Base-by-base conservation (phyloP, 192 early-diverging fungal species). In the Dimargaris xerosporica region DNA sequence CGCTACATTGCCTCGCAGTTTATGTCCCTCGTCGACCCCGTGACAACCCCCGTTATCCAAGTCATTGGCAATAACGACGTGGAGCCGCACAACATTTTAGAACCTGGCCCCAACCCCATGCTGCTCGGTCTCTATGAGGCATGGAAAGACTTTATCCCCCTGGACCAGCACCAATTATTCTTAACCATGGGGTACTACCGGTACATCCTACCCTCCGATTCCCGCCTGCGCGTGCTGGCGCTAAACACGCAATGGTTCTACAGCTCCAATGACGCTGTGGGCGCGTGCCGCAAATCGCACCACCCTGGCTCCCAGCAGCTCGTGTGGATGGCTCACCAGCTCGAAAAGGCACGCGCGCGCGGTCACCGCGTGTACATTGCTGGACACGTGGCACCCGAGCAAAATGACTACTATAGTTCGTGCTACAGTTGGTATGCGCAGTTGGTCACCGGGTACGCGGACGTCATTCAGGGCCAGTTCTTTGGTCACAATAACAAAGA, bases 401-500 rank as follows among this genome's bases (percentile, higher is more conserved):
- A 53, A 28, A 70, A 74, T 62, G 75, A 77, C 58, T 82, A 80
- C 63, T 67, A 71, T 0, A 66, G 67, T 17, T 62, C 78, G 0
- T 82, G 80, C 63, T 75, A 76, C 62, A 60, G 64, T 2, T 66
- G 68, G 5, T 82, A 82, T 47, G 65, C 75, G 16, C 68, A 69
- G 50, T 68, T 78, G 0, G 75, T 76, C n/a, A 67, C 72, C 0
- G 67, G 74, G 53, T 74, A 47, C 62, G 63, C 70, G 39, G 79
- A 81, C 47, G 65, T 81, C 9, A 79, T 84, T 52, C 61, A 72
- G 10, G 85, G 83, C 19, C 85, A 90, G 71, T 65, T 84, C 51
- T 90, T 76, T 61, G 87, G 87, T 6, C 87, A 90, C 64, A 76
- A 78, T 66, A 90, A 90, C 62, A 80, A 84, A 64, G 85, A 90